Evolutionary conservation across 176 grass and related monocot species (phyloP).

Genomic region (Musa schizocarpa): DNA sequence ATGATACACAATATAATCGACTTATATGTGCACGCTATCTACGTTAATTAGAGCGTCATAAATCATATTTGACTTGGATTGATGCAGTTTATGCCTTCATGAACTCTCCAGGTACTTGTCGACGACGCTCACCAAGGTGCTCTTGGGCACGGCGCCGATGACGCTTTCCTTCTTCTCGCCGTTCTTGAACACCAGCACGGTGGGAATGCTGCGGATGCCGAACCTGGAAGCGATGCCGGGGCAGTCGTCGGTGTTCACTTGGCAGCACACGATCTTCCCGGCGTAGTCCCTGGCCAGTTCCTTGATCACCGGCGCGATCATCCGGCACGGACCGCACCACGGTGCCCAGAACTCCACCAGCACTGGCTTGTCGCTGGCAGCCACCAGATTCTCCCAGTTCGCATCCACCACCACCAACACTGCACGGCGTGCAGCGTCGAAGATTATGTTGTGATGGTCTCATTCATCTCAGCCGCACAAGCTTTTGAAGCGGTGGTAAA

Average conservation of each 20-base stretch:
- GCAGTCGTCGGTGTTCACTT: constrained; percentile 84
- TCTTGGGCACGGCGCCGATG: constrained; percentile 80
- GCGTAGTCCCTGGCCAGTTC: constrained; percentile 86
- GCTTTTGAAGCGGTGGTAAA: no score
- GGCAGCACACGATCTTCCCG: constrained; percentile 69
- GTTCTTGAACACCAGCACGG: constrained; percentile 76
- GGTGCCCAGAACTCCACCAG: constrained; percentile 99
- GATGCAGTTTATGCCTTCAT: no score
- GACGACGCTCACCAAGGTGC: constrained; percentile 43
- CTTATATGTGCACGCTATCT: no score
- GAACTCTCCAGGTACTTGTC: constrained; percentile 54
- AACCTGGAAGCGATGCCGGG: constrained; percentile 57
- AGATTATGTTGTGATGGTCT: background rate
- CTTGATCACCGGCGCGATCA: constrained; percentile 85
- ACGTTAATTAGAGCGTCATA: no score
- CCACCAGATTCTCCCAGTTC: constrained; percentile 64
- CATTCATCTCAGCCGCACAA: background rate
- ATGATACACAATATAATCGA: no score
- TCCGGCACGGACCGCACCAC: constrained; percentile 94
- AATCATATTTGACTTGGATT: no score
- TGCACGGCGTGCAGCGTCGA: constrained; percentile 12
- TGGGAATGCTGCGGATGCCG: constrained; percentile 93
- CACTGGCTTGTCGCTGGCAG: constrained; percentile 53
- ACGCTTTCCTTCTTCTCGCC: constrained; percentile 94
- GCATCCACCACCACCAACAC: constrained; percentile 59